These are phyloP conservation scores for Suhomyces panamericanus DNA, from an alignment of 1,139 yeast species.

Conservation along the genomic window DNA sequence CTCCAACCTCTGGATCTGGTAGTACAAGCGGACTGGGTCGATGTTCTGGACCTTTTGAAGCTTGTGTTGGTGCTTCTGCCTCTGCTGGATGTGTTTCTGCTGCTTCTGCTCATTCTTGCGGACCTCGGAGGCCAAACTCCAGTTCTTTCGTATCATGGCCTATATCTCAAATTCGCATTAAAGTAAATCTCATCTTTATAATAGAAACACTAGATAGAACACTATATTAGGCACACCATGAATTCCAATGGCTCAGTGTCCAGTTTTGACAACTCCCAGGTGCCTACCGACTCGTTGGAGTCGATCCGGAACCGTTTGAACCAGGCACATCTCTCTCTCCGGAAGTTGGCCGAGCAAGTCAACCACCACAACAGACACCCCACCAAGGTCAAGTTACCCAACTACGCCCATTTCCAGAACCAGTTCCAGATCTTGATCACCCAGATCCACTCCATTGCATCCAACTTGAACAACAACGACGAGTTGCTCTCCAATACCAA, in stretches of 20 bases:
- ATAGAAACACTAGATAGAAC: no score
- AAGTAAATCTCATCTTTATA: background rate
- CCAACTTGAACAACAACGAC: constrained; percentile 62
- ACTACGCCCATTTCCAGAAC: constrained; percentile 55
- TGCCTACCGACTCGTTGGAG: constrained; percentile 44
- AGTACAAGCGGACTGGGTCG: constrained; percentile 38
- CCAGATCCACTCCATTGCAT: constrained; percentile 73
- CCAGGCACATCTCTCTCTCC: constrained; percentile 46
- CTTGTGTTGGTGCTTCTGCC: constrained; percentile 38
- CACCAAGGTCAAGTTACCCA: constrained; percentile 39
- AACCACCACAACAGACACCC: constrained; percentile 44
- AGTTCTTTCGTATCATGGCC: constrained; percentile 44
- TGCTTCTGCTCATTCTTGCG: constrained; percentile 39
- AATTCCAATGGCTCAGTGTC: constrained; percentile 1
- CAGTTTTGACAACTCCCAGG: constrained; percentile 26
- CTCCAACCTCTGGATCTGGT: constrained; percentile 31
- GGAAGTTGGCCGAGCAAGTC: constrained; percentile 46
- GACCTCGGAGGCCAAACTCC: constrained; percentile 45
- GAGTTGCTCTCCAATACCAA: constrained; percentile 64
- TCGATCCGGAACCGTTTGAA: constrained; percentile 44
- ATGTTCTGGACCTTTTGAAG: constrained; percentile 26
- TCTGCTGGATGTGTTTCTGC: constrained; percentile 38
- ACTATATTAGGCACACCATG: background rate
- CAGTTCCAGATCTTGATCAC: constrained; percentile 83
- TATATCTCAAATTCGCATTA: background rate